Evolutionary conservation across 495 filamentous ascomycete species (phyloP).

Genomic region (Aspergillus haitiensis): DNA sequence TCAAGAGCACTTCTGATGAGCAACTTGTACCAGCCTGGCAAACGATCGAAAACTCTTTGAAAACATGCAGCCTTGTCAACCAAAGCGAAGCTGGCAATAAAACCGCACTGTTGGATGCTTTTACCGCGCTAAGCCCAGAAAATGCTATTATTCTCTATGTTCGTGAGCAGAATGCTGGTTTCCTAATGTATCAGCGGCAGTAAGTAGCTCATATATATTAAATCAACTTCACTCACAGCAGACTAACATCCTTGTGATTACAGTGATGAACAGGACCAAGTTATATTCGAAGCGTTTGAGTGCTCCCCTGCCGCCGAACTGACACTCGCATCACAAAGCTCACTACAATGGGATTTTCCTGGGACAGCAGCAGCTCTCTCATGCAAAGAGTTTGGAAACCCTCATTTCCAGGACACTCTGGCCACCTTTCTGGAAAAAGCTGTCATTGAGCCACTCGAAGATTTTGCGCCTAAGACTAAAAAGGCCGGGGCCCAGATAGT

Average conservation of each 20-base stretch:
- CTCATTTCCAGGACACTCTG: slow-evolving; percentile 48
- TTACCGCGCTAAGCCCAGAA: slow-evolving; percentile 31
- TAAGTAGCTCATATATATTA: slow-evolving; percentile 30
- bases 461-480: slow-evolving; percentile 47
- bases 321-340: slow-evolving; percentile 40
- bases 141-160: slow-evolving; percentile 49
- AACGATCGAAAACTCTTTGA: slow-evolving; percentile 34
- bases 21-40: slow-evolving; percentile 28
- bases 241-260: not conserved
- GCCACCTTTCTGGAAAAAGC: slow-evolving; percentile 59
- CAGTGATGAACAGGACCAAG: slow-evolving; percentile 8
- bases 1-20: slow-evolving; percentile 21
- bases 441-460: slow-evolving; percentile 53
- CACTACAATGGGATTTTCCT: slow-evolving; percentile 49
- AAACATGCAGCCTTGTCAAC: slow-evolving; percentile 33
- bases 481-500: slow-evolving; percentile 49
- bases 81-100: slow-evolving; percentile 36
- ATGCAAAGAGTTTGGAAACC: slow-evolving; percentile 34
- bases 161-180: slow-evolving; percentile 54
- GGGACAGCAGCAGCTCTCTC: slow-evolving; percentile 32
- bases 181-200: slow-evolving; percentile 46
- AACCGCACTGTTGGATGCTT: slow-evolving; percentile 31
- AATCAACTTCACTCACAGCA: not conserved
- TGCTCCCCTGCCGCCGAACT: slow-evolving; percentile 47
- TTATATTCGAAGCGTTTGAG: slow-evolving; percentile 58